phyloP scores from a whole-genome alignment of 495 filamentous ascomycete genomes.

The Cryomyces minteri region DNA sequence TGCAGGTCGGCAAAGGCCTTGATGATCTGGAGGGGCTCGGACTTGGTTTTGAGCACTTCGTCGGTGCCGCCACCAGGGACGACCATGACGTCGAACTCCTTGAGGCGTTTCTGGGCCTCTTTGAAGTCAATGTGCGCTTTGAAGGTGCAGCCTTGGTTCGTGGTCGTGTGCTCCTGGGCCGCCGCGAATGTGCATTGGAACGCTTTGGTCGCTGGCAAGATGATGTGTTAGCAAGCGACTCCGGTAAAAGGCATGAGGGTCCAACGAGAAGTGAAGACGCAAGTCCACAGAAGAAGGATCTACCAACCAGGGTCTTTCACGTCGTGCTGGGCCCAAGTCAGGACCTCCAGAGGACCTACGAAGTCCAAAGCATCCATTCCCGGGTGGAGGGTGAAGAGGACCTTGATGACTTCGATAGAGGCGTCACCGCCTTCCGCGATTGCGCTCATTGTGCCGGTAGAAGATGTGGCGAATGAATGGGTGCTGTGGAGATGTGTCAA shows the following conservation, averaged over 20 bases:
- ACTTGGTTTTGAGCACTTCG: conserved; percentile 36
- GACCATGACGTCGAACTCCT: conserved; percentile 54
- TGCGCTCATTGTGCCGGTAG: conserved; percentile 23
- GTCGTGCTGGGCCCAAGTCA: conserved; percentile 39
- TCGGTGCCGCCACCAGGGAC: conserved; percentile 43
- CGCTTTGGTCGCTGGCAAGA: no score
- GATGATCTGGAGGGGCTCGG: conserved; percentile 18
- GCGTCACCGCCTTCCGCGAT: conserved; percentile 18
- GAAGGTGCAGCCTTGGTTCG: no score
- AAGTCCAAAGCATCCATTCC: conserved; percentile 43
- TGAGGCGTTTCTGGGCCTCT: conserved; percentile 42
- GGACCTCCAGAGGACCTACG: conserved; percentile 45
- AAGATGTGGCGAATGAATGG: no score
- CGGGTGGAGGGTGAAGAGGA: conserved; percentile 30
- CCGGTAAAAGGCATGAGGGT: no score
- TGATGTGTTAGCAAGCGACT: no score
- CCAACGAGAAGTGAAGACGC: no score
- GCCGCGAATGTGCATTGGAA: no score
- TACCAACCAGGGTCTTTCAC: conserved; percentile 34
- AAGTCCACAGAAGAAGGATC: no score
- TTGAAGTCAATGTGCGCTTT: conserved; percentile 13
- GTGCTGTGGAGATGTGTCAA: no score
- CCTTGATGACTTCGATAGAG: conserved; percentile 25
- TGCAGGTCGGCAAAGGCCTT: conserved; percentile 50
- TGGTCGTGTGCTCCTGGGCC: no score